Percentiles rank a stretch among this genome's conserved stretches.
Conservation (phyloP, 108 stramenopile species). For the Cyclotella cryptica region DNA sequence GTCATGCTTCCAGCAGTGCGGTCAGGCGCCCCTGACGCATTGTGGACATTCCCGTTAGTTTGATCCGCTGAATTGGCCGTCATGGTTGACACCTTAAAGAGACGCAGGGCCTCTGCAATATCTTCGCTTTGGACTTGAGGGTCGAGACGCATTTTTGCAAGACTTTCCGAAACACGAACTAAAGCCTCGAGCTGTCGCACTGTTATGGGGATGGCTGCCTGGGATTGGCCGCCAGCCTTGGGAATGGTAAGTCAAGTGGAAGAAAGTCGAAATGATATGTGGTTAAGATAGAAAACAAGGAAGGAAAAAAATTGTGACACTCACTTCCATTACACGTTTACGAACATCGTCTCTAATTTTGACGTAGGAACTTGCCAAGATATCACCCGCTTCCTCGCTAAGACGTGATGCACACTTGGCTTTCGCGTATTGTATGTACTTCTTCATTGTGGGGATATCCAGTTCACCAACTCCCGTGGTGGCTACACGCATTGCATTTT, state of each 20-base stretch:
- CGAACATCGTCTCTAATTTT: slow-evolving; percentile 94
- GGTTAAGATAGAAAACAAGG: background rate
- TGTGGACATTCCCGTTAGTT: slow-evolving; percentile 19
- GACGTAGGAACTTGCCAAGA: slow-evolving; percentile 92
- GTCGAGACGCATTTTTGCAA: slow-evolving; percentile 96
- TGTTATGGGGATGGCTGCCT: slow-evolving; percentile 96
- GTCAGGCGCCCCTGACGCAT: slow-evolving; percentile 10
- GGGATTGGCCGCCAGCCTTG: slow-evolving; percentile 51
- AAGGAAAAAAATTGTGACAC: slow-evolving; percentile 10
- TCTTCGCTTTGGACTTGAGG: slow-evolving; percentile 93
- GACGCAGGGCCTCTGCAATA: slow-evolving; percentile 97
- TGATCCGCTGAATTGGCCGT: slow-evolving; percentile 88
- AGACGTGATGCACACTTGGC: slow-evolving; percentile 90
- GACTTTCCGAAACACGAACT: slow-evolving; percentile 94
- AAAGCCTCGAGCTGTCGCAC: slow-evolving; percentile 99
- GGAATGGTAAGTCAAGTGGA: background rate
- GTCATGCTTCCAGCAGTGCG: slow-evolving; percentile 27
- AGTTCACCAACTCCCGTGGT: slow-evolving; percentile 87
- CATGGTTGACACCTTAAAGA: slow-evolving; percentile 98
- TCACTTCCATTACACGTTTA: slow-evolving; percentile 59
- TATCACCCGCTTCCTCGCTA: slow-evolving; percentile 88
- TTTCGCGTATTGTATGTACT: slow-evolving; percentile 97
- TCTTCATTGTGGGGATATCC: slow-evolving; percentile 95
- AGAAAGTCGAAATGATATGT: background rate
- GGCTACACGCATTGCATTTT: slow-evolving; percentile 84